Evolutionary conservation across 352 stramenopile species (phyloP), one percentile per base, ranked within the genome.

Genomic region (Halophytophthora polymorphica): DNA sequence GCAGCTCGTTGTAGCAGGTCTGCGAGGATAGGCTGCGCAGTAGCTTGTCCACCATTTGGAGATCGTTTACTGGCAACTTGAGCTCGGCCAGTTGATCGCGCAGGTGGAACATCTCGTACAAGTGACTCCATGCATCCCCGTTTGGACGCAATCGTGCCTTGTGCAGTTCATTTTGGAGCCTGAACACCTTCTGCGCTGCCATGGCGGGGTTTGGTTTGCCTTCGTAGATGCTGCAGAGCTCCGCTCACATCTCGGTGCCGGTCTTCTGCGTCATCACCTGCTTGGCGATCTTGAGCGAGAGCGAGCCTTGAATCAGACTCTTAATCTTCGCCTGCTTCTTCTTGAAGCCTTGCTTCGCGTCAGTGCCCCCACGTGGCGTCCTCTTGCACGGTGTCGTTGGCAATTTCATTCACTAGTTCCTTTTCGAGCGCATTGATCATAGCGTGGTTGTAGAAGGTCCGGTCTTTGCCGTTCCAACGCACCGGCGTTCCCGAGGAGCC

Each of bases 371-470:
- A n/a, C n/a, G n/a, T n/a, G n/a, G n/a, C n/a, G n/a, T n/a, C n/a
- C n/a, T n/a, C n/a, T n/a, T n/a, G n/a, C n/a, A n/a, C n/a, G n/a
- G n/a, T n/a, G n/a, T n/a, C n/a, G n/a, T 25, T 35, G 2, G 19
- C 0, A 15, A n/a, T 23, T 35, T 37, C 11, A 19, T 47, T 14
- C 37, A 55, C 10, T 18, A 58, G 37, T 3, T 33, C 51, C 44
- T 55, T 46, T 33, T 55, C 38, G 10, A 64, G 52, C 2, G 44
- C 44, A 28, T 64, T 58, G 0, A 48, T 14, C 49, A 64, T 64
- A 0, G 38, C 37, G 14, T 52, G 45, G 17, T 64, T 59, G 56
- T 53, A 56, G 44, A 56, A 64, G 0, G 38, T 36, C 50, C 50
- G 49, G 23, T 64, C 49, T 1, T 59, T 33, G 0, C 50, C 50